Evolutionary conservation across 2,329 filamentous ascomycete genomes (phyloP), one percentile per base, ranked within the genome.

Genomic region (Parascedosporium putredinis): DNA sequence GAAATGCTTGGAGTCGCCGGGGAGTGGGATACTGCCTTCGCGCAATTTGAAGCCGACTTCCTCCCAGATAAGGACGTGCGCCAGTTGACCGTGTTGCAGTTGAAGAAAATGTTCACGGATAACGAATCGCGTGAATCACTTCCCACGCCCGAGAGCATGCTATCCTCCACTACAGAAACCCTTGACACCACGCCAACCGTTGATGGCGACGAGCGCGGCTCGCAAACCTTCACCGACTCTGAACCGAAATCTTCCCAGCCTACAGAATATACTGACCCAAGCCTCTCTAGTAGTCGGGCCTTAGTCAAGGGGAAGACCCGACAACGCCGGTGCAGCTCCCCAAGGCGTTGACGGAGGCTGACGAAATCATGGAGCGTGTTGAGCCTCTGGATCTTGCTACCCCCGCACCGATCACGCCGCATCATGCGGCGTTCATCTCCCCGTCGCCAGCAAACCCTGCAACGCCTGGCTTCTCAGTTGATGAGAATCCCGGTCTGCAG

Each of bases 51-150:
- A 62, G 80, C 83, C 40, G 86, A 95, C 58, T 98, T 91, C 67
- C 84, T 98, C 58, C 91, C 91, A 0, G 94, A 98, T 64, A 97
- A 95, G 60, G 93, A 98, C 67, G 95, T 98, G 60, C 80, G 89
- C 54, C 83, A 93, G 59, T 72, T 98, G 53, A 95, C 93, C 10
- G 88, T 91, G 52, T 76, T 96, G 54, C 94, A 98, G 62, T 72
- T 98, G 51, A 91, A 87, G 62, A 95, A 94, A 63, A 87, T 98
- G 63, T 98, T 98, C 61, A 80, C 91, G 6, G 90, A 97, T 62
- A 85, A 89, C 58, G 88, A 90, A 55, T 89, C 88, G 2, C 84
- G 86, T 52, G 83, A 88, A 51, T 86, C 86, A 1, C 69, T 90
- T 14, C 74, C 75, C 4, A 80, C 84, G 5, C 79, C 78, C 10